Evolutionary conservation across 2,329 filamentous ascomycete species (phyloP).

Genomic region (Scedosporium apiospermum): DNA sequence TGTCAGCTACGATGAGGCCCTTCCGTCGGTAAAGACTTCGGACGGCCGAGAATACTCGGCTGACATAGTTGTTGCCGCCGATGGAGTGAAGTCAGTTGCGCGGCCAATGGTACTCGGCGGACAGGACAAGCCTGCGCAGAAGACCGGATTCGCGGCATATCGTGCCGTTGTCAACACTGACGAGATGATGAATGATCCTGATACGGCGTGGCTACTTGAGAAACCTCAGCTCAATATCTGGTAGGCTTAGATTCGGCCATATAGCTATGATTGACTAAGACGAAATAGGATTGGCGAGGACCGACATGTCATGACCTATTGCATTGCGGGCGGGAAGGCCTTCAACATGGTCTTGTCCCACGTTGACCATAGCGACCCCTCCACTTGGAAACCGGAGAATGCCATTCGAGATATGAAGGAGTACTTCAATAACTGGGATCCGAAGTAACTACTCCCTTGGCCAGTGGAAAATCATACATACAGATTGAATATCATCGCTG

Average conservation of each 20-base stretch:
- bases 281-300: conserved; percentile 26
- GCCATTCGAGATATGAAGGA: conserved; percentile 22
- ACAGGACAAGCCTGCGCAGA: conserved; percentile 4
- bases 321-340: conserved; percentile 28
- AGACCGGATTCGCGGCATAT: conserved; percentile 30
- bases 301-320: conserved; percentile 35
- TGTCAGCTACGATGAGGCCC: conserved; percentile 12
- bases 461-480: background rate
- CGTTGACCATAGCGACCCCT: conserved; percentile 23
- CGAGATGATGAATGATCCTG: conserved; percentile 24
- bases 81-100: conserved; percentile 12
- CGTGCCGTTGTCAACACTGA: conserved; percentile 27
- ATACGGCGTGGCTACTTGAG: conserved; percentile 27
- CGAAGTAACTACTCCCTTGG: conserved; percentile 14
- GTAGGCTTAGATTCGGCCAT: conserved; percentile 13
- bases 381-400: conserved; percentile 16
- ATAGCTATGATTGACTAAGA: background rate
- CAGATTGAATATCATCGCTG: background rate
- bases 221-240: conserved; percentile 28
- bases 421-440: conserved; percentile 23
- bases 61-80: conserved; percentile 26
- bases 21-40: conserved; percentile 12
- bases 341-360: conserved; percentile 39
- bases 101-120: background rate
- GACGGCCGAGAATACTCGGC: conserved; percentile 15